Percentiles rank a stretch among this genome's conserved stretches.
Conservation (phyloP, 345 rosid species). For the Clarkia xantiana region DNA sequence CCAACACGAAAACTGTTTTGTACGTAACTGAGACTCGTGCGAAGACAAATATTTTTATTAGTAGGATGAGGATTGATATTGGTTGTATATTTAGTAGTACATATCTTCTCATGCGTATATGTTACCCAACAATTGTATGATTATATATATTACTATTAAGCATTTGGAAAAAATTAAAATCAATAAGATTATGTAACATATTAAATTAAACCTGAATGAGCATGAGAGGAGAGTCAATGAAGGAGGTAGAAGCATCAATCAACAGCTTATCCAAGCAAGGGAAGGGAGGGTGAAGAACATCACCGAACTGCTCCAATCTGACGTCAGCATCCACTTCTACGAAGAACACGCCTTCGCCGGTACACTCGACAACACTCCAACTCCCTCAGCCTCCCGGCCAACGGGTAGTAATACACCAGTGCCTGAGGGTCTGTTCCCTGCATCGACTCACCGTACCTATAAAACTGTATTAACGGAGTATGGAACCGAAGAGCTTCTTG, state of each 20-base stretch:
- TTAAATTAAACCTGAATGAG: slow-evolving; percentile 44
- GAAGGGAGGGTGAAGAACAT: slow-evolving; percentile 37
- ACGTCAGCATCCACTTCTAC: slow-evolving; percentile 47
- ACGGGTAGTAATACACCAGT: slow-evolving; percentile 33
- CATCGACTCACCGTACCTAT: slow-evolving; percentile 11
- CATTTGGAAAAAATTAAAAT: too few relatives aligned
- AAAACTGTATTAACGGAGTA: slow-evolving; percentile 20
- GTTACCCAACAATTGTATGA: too few relatives aligned
- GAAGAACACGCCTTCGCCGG: slow-evolving; percentile 32
- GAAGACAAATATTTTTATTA: too few relatives aligned
- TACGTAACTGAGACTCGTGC: too few relatives aligned
- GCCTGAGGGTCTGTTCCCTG: slow-evolving; percentile 24
- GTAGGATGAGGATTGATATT: too few relatives aligned
- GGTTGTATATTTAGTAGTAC: too few relatives aligned
- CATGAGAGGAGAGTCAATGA: slow-evolving; percentile 25
- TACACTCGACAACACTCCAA: slow-evolving; percentile 32
- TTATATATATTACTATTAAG: too few relatives aligned
- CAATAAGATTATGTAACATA: too few relatives aligned
- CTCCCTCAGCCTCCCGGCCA: slow-evolving; percentile 43
- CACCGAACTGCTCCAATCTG: slow-evolving; percentile 22
- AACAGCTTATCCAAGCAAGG: slow-evolving; percentile 39
- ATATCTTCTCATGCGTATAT: too few relatives aligned
- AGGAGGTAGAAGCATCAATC: slow-evolving; percentile 33
- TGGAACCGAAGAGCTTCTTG: slow-evolving; percentile 33
- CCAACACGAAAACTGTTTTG: too few relatives aligned